Evolutionary conservation across 441 rosid genomes (phyloP).

Genomic region (Daphne laureola): DNA sequence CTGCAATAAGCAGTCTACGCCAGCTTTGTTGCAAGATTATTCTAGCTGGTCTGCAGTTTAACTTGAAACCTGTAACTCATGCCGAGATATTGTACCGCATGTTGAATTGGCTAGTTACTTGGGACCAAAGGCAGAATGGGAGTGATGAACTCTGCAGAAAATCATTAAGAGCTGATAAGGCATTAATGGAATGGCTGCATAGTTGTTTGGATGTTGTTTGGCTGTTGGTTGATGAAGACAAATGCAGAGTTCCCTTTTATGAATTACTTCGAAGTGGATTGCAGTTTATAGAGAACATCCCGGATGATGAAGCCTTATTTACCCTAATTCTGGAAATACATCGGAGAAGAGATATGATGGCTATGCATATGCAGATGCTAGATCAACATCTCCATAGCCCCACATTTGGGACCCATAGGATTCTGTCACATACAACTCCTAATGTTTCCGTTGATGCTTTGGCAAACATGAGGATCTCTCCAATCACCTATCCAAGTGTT

Average conservation of each 20-base stretch:
- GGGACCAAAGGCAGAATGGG: slow-evolving; percentile 81
- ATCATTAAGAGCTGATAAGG: slow-evolving; percentile 62
- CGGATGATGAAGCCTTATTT: slow-evolving; percentile 90
- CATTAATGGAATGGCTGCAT: slow-evolving; percentile 77
- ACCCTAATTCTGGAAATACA: slow-evolving; percentile 87
- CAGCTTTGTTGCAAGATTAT: slow-evolving; percentile 89
- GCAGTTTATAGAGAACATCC: slow-evolving; percentile 93
- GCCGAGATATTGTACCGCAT: slow-evolving; percentile 71
- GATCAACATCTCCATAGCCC: slow-evolving; percentile 98
- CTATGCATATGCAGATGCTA: slow-evolving; percentile 95
- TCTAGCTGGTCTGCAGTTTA: slow-evolving; percentile 58
- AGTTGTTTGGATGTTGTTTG: slow-evolving; percentile 93
- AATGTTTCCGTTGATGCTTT: slow-evolving; percentile 64
- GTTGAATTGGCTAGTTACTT: slow-evolving; percentile 86
- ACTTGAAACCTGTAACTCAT: slow-evolving; percentile 78
- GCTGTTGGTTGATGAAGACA: slow-evolving; percentile 77
- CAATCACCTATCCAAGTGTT: slow-evolving; percentile 95
- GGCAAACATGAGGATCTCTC: slow-evolving; percentile 71
- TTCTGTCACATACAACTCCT: slow-evolving; percentile 57
- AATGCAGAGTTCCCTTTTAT: slow-evolving; percentile 89
- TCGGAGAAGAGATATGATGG: slow-evolving; percentile 96
- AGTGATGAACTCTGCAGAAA: slow-evolving; percentile 57
- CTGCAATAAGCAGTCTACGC: slow-evolving; percentile 65
- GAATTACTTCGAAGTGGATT: slow-evolving; percentile 85
- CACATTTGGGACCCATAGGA: slow-evolving; percentile 89